Conservation (phyloP, 768 basidiomycete genomes). For the Tricholoma saponaceum region DNA sequence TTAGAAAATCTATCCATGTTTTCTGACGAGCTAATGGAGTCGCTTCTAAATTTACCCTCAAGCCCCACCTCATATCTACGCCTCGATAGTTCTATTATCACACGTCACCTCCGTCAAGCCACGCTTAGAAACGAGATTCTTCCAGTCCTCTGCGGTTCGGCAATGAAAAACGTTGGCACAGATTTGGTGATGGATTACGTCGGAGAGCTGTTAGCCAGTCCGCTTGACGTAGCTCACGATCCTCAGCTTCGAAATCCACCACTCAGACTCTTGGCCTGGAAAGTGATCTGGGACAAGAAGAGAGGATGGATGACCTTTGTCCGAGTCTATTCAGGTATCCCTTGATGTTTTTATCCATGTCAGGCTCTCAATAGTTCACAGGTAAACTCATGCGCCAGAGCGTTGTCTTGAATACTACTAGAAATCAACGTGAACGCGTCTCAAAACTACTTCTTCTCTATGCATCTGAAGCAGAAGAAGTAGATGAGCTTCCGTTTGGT, state of each 20-base stretch:
- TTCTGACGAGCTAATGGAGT: conserved; percentile 77
- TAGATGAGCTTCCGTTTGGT: conserved; percentile 76
- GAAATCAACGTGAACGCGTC: conserved; percentile 66
- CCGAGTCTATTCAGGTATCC: conserved; percentile 77
- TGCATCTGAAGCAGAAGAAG: conserved; percentile 71
- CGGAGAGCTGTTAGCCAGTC: conserved; percentile 76
- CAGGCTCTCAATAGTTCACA: conserved; percentile 21
- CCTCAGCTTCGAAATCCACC: conserved; percentile 42
- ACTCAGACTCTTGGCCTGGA: conserved; percentile 76
- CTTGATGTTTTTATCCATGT: not conserved
- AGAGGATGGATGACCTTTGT: conserved; percentile 93
- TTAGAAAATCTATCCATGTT: conserved; percentile 79
- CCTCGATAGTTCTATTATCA: conserved; percentile 47
- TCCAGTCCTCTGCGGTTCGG: conserved; percentile 82
- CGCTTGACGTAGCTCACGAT: conserved; percentile 57
- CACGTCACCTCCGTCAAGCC: conserved; percentile 63
- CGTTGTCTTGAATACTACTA: conserved; percentile 57
- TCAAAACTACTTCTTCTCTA: conserved; percentile 77
- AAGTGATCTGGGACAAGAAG: conserved; percentile 80
- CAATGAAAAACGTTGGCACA: conserved; percentile 77
- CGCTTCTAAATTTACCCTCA: conserved; percentile 53
- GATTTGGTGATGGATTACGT: conserved; percentile 78
- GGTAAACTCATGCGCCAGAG: conserved; percentile 68
- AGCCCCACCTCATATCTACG: conserved; percentile 62
- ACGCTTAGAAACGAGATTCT: conserved; percentile 64